Conservation (phyloP, 345 rosid species). For the Eucalyptus regnans region DNA sequence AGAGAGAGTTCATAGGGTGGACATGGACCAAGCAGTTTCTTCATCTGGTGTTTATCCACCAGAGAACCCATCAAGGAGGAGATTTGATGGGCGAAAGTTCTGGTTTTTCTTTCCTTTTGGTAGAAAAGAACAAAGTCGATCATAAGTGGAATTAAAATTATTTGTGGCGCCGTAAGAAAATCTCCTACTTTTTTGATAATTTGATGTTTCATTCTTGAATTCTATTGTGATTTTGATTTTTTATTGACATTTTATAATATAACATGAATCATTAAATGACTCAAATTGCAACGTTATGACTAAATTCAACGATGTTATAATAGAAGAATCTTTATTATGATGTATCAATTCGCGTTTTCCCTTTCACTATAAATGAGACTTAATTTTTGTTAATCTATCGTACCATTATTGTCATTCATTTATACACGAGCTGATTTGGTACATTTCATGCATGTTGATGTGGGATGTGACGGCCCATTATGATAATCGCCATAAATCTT, state of each 20-base stretch:
- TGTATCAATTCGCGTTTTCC: neutral
- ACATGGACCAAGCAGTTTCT: neutral
- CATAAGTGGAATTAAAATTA: neutral
- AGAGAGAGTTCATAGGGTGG: neutral
- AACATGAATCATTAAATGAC: neutral
- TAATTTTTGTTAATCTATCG: neutral
- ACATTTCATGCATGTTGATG: neutral
- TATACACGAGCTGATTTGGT: neutral
- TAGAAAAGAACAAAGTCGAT: neutral
- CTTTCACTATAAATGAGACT: neutral
- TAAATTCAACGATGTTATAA: neutral
- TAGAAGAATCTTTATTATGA: neutral
- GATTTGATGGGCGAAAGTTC: neutral
- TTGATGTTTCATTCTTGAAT: neutral
- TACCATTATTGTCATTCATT: neutral
- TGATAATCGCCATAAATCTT: neutral
- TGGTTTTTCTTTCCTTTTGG: neutral
- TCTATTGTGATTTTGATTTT: neutral
- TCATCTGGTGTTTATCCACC: neutral
- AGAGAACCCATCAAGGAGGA: neutral
- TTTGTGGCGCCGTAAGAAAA: neutral
- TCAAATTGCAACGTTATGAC: rapidly evolving
- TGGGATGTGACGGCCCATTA: neutral
- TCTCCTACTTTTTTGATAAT: neutral
- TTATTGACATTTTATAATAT: neutral